Base-by-base conservation (phyloP, 495 filamentous ascomycete species). In the Polyplosphaeria fusca region DNA sequence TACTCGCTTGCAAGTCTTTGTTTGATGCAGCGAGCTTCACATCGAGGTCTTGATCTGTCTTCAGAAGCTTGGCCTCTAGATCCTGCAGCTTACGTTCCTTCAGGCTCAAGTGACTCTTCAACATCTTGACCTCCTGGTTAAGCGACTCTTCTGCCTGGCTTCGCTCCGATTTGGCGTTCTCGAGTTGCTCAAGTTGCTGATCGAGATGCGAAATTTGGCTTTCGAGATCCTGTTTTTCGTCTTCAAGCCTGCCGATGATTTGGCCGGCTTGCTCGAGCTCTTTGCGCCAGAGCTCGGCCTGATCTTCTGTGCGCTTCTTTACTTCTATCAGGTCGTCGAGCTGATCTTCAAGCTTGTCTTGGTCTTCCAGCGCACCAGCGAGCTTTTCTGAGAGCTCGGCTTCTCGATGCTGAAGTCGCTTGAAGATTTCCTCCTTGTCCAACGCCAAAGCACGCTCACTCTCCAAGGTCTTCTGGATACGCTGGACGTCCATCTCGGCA, bases 371-470 rank as follows among this genome's bases (percentile, higher is more conserved):
- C n/a, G 93, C 91, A 27, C 85, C 93, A 12, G 89, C 80, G 19
- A 99, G 76, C 72, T 97, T 96, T 64, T 99, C 94, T 16, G 80
- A 85, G 0, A 99, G 77, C 65, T 96, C 91, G 3, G 84, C 82
- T 68, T 97, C 93, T 22, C 92, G 84, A 30, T 86, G 68, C 66
- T 96, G 92, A n/a, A 96, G 77, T 16, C 94, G 81, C 67, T 91
- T 93, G 75, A 96, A 96, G 32, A 99, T 97, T 58, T 97, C 93
- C 61, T 99, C 94, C 67, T 97, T 99, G 70, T 99, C 94, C 5
- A 99, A 76, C 0, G 94, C 94, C 25, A 99, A 75, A 19, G 91
- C 88, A 49, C 94, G 83, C 71, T 99, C 94, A 56, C 91, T 95
- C 71, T 99, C 94, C 9, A 99, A 74, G 0, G 87, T 94, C 55